Evolutionary conservation across 176 grass and related monocot species (phyloP).

Genomic region (Carex scoparia): DNA sequence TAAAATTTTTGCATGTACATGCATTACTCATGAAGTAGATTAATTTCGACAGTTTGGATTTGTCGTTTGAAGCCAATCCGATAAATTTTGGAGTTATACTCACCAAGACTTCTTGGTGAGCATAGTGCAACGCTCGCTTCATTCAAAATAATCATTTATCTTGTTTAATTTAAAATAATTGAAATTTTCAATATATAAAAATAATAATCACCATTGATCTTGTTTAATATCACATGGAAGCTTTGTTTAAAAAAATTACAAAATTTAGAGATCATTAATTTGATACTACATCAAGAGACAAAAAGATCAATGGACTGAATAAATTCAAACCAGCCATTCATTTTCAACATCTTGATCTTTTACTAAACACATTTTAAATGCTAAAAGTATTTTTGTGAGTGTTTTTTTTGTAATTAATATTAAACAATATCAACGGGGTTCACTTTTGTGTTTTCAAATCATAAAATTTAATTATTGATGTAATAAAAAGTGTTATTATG

Average conservation of each 20-base stretch:
- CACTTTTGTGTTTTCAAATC: background rate
- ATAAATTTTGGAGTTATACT: too few species aligned
- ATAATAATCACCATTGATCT: background rate
- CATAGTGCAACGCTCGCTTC: too few species aligned
- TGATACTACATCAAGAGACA: background rate
- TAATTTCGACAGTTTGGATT: too few species aligned
- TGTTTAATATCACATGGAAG: background rate
- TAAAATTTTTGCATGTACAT: too few species aligned
- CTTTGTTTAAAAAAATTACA: too few species aligned
- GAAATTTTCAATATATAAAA: background rate
- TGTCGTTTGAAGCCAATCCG: too few species aligned
- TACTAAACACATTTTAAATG: background rate
- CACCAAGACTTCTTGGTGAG: too few species aligned
- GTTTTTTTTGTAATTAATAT: background rate
- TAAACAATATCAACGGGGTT: background rate
- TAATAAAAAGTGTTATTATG: background rate
- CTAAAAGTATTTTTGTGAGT: background rate
- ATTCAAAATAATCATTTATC: too few species aligned
- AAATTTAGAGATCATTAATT: background rate
- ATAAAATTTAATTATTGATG: background rate
- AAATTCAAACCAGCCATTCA: background rate
- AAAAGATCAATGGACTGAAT: background rate
- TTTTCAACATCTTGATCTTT: background rate
- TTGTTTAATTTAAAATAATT: background rate
- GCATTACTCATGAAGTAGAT: too few species aligned